phyloP scores from a whole-genome alignment of 257 asterid genomes.

The Nyctanthes arbortristis region DNA sequence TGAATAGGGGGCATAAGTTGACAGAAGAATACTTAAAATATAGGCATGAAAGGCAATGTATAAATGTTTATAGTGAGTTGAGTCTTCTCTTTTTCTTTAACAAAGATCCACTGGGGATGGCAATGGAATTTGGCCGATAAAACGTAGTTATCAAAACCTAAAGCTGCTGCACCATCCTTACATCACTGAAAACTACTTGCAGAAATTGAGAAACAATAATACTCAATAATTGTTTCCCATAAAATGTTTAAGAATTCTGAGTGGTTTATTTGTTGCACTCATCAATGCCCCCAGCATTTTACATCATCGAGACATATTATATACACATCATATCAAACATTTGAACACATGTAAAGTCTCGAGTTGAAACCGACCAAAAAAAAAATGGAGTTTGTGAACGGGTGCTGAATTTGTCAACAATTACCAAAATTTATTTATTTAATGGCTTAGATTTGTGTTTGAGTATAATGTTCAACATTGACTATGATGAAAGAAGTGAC shows the following conservation, averaged over 20 bases:
- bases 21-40: conserved; percentile 1
- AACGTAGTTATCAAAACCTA: conserved; percentile 15
- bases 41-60: neutral
- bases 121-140: neutral
- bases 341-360: too few relatives aligned
- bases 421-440: too few relatives aligned
- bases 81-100: neutral
- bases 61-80: neutral
- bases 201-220: conserved; percentile 1
- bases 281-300: too few relatives aligned
- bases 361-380: too few relatives aligned
- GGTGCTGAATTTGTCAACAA: too few relatives aligned
- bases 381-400: too few relatives aligned
- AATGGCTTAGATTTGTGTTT: too few relatives aligned
- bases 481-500: neutral
- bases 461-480: neutral
- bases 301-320: too few relatives aligned
- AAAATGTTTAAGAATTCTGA: neutral
- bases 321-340: too few relatives aligned
- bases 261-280: neutral
- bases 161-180: neutral
- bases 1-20: conserved; percentile 17
- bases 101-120: neutral
- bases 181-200: conserved; percentile 5
- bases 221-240: neutral